phyloP scores from a whole-genome alignment of 345 rosid genomes.

The Moricandia moricandioides region DNA sequence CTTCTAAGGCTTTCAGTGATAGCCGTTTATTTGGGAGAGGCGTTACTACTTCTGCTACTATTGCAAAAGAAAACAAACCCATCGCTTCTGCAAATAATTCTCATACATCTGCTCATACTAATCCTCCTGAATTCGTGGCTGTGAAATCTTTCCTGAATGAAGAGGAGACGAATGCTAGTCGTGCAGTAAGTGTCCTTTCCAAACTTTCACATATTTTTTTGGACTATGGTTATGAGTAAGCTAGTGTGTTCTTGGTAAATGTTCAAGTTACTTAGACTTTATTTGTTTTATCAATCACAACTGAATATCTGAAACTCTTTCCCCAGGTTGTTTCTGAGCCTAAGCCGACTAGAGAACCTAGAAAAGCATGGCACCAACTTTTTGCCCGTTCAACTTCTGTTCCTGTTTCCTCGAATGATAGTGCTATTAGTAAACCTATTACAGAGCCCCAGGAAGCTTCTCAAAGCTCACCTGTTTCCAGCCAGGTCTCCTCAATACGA shows the following conservation, averaged over 20 bases:
- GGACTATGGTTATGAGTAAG: neutral
- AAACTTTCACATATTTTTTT: neutral
- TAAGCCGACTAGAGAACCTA: slow-evolving; percentile 53
- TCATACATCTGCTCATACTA: slow-evolving; percentile 48
- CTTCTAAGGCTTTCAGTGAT: slow-evolving; percentile 82
- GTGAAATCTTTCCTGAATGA: slow-evolving; percentile 44
- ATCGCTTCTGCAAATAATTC: slow-evolving; percentile 48
- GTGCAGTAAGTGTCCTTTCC: slow-evolving; percentile 55
- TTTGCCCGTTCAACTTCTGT: slow-evolving; percentile 65
- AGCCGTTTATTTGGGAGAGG: slow-evolving; percentile 66
- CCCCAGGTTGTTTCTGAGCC: slow-evolving; percentile 68
- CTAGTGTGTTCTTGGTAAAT: too few relatives aligned
- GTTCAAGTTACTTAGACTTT: too few relatives aligned
- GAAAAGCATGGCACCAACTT: slow-evolving; percentile 91
- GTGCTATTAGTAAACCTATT: slow-evolving; percentile 71
- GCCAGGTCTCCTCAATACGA: slow-evolving; percentile 48
- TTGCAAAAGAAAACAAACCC: slow-evolving; percentile 58
- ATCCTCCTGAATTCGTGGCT: slow-evolving; percentile 40
- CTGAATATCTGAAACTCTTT: neutral
- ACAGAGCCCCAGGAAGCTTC: slow-evolving; percentile 50
- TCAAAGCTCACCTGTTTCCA: slow-evolving; percentile 50
- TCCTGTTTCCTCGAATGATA: slow-evolving; percentile 51
- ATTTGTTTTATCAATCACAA: neutral
- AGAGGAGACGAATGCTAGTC: slow-evolving; percentile 38
- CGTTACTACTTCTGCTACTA: slow-evolving; percentile 42